Base-by-base conservation (phyloP, 176 grass and related monocot genomes). In the Musa itinerans region DNA sequence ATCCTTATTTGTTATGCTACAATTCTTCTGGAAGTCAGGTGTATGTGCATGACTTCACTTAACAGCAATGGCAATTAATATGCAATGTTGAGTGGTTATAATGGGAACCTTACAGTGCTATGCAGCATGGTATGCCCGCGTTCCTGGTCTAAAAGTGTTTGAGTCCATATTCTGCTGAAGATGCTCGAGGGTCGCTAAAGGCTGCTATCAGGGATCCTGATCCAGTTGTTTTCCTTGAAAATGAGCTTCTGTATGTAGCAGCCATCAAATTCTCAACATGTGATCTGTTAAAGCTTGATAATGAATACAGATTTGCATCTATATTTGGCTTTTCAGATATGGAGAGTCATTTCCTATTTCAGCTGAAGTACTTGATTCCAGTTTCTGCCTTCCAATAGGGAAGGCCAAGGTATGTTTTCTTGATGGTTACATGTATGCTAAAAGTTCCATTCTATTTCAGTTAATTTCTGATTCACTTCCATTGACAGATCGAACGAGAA, bases 321-420 rank as follows among this genome's bases (percentile, higher is more conserved):
- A 23, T 21, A 7, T 73, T 17, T 81, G 78, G 34, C 72, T 49
- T 91, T 86, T 23, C 68, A 98, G 94, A 73, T 98, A 98, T 75
- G 95, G 88, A 82, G 88, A 98, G 72, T 91, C 86, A 49, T 93
- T 93, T 75, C 95, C 90, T 81, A 70, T 98, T 81, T 93, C 90
- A 81, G 90, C 84, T 81, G 95, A 91, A 87, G 95, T 86, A 51
- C 88, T 93, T 76, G 95, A 98, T 91, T 98, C 95, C 74, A 98
- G 90, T 80, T 98, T 98, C 65, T 85, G 88, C 76, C 82, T 98
- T 59, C 86, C 86, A 2, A 98, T 93, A 74, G 95, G 95, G 52
- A 98, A 98, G 85, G 95, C 90, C 79, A 98, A 98, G 95, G 95
- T 93, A 78, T 80, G 55, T 8, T 74, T 10, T 76, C 71, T 25